Evolutionary conservation across 352 stramenopile genomes (phyloP).

Genomic region (Phytophthora chlamydospora): DNA sequence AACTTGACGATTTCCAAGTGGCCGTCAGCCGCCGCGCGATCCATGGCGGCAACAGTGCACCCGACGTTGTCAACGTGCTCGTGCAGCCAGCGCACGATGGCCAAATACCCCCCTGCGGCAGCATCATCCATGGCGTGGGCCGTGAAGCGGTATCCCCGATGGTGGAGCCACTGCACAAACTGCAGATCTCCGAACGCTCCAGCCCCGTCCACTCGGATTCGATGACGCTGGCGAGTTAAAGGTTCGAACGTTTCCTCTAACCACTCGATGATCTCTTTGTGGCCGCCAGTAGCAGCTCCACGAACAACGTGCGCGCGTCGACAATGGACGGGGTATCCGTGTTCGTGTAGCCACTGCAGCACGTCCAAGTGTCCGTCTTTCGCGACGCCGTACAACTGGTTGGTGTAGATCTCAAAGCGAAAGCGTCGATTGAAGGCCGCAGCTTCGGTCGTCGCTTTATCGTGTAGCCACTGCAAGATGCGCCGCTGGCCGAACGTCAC

Average conservation of each 20-base stretch:
- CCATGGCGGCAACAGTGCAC: constrained; percentile 38
- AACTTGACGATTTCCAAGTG: constrained; percentile 37
- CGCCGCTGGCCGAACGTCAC: constrained; percentile 30
- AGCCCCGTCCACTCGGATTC: constrained; percentile 42
- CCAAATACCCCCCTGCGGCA: constrained; percentile 30
- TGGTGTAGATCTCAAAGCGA: constrained; percentile 36
- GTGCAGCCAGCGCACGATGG: constrained; percentile 38
- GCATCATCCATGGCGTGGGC: constrained; percentile 33
- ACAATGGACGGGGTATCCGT: constrained; percentile 35
- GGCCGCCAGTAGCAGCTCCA: constrained; percentile 29
- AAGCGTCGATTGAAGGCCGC: constrained; percentile 26
- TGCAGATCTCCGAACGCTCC: constrained; percentile 35
- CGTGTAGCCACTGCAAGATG: constrained; percentile 47
- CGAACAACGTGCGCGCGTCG: constrained; percentile 39
- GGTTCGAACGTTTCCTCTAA: constrained; percentile 31
- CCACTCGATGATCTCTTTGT: constrained; percentile 35
- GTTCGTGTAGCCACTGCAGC: constrained; percentile 38
- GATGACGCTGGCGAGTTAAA: constrained; percentile 31
- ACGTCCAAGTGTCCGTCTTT: constrained; percentile 35
- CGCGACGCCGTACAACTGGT: constrained; percentile 33
- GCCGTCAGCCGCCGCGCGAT: constrained; percentile 33
- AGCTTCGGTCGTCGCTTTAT: constrained; percentile 18
- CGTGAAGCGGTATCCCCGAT: constrained; percentile 39
- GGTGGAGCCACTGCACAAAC: constrained; percentile 40
- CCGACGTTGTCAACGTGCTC: constrained; percentile 19